These are phyloP conservation scores for Penicillium carneum DNA, from an alignment of 2,329 filamentous ascomycete genomes.

Conservation along the genomic window DNA sequence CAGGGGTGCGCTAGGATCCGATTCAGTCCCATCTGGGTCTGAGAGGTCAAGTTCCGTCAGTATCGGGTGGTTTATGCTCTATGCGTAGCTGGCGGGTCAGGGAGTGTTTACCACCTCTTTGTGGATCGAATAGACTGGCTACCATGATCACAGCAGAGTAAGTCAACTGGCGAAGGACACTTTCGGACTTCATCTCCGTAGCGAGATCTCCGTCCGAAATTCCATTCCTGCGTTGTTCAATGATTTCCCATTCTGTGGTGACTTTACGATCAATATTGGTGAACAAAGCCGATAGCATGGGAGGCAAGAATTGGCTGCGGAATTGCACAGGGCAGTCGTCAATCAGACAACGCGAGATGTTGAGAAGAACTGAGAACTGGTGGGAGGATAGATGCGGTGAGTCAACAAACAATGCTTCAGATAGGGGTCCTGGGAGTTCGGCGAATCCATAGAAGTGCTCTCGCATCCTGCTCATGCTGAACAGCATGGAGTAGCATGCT, in stretches of 20 bases:
- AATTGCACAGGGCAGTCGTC: constrained; percentile 86
- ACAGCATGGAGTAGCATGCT: constrained; percentile 91
- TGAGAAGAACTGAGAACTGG: constrained; percentile 91
- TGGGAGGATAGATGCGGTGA: constrained; percentile 85
- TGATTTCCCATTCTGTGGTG: constrained; percentile 81
- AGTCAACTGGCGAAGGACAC: constrained; percentile 88
- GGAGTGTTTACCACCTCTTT: constrained; percentile 63
- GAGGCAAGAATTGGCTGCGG: constrained; percentile 80
- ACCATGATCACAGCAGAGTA: constrained; percentile 92
- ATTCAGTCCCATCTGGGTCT: constrained; percentile 49
- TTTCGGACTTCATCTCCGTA: constrained; percentile 98
- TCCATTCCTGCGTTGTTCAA: constrained; percentile 65
- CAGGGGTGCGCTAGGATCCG: constrained; percentile 45
- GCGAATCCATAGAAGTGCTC: constrained; percentile 88
- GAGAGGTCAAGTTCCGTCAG: constrained; percentile 14
- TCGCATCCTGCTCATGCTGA: constrained; percentile 87
- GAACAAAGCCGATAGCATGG: constrained; percentile 81
- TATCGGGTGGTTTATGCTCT: neutral
- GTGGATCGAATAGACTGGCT: constrained; percentile 83
- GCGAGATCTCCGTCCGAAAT: constrained; percentile 79
- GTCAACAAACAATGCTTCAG: constrained; percentile 82
- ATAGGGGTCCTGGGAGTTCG: constrained; percentile 81
- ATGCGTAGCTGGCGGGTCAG: neutral
- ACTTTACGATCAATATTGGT: constrained; percentile 87
- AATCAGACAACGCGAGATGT: constrained; percentile 84